Evolutionary conservation across 148 eudicot genomes (phyloP).

Genomic region (Hydrangea macrophylla): DNA sequence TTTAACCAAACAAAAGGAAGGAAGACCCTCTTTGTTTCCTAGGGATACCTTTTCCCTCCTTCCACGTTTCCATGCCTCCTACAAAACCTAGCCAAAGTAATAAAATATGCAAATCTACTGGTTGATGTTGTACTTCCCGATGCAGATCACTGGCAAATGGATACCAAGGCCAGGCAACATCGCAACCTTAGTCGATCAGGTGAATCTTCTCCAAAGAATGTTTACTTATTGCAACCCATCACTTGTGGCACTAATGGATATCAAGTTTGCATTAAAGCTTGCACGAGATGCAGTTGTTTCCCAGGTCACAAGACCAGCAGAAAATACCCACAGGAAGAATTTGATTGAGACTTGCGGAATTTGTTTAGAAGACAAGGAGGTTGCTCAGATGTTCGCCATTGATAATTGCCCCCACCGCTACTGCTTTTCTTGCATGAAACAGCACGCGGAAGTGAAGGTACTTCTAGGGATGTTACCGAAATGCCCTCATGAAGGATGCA

Average conservation of each 20-base stretch:
- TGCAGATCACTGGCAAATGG: constrained; percentile 47
- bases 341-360: constrained; percentile 42
- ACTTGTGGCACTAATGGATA: constrained; percentile 31
- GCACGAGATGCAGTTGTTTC: constrained; percentile 56
- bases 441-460: constrained; percentile 47
- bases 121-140: constrained; percentile 8
- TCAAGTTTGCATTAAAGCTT: constrained; percentile 52
- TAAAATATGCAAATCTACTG: background rate
- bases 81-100: background rate
- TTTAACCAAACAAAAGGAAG: too few relatives aligned
- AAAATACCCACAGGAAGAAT: constrained; percentile 11
- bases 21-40: too few relatives aligned
- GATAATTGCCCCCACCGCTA: constrained; percentile 45
- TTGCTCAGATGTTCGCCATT: constrained; percentile 34
- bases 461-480: constrained; percentile 43
- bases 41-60: too few relatives aligned
- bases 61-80: too few relatives aligned
- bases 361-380: constrained; percentile 41
- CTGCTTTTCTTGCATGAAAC: constrained; percentile 52
- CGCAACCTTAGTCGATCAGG: constrained; percentile 29
- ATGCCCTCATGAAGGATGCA: constrained; percentile 55
- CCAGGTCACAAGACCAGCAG: constrained; percentile 25
- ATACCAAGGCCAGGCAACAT: constrained; percentile 29
- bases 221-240: constrained; percentile 25
- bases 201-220: constrained; percentile 34